phyloP scores from a whole-genome alignment of 768 basidiomycete species.

The Dentipellis sp. region DNA sequence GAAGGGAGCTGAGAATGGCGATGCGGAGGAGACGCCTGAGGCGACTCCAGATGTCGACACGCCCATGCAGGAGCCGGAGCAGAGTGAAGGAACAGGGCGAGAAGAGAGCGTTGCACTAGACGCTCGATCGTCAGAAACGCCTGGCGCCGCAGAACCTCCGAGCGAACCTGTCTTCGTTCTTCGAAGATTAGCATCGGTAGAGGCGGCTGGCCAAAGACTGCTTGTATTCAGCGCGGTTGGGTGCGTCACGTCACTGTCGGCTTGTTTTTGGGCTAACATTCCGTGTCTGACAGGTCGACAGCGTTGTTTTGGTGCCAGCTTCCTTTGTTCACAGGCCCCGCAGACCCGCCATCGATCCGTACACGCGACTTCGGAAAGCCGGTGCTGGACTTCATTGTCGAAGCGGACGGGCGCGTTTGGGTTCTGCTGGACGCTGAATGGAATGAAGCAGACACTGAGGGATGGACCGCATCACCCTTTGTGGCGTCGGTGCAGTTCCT shows the following conservation, averaged over 20 bases:
- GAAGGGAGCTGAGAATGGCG: neutral
- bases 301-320: slow-evolving; percentile 50
- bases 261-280: neutral
- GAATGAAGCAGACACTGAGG: slow-evolving; percentile 9
- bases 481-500: slow-evolving; percentile 5
- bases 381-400: slow-evolving; percentile 46
- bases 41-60: neutral
- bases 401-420: slow-evolving; percentile 30
- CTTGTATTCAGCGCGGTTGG: slow-evolving; percentile 67
- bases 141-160: neutral
- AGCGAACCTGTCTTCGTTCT: slow-evolving; percentile 5
- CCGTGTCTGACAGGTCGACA: slow-evolving; percentile 39
- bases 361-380: slow-evolving; percentile 46
- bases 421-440: slow-evolving; percentile 42
- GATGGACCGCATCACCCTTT: neutral
- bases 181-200: slow-evolving; percentile 21
- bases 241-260: slow-evolving; percentile 26
- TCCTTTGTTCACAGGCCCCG: slow-evolving; percentile 4
- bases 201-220: slow-evolving; percentile 24
- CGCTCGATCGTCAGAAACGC: neutral
- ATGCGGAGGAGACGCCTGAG: neutral
- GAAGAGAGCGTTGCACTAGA: neutral
- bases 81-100: neutral
- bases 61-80: neutral
- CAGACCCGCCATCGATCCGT: slow-evolving; percentile 6